Conservation (phyloP, 2,329 filamentous ascomycete genomes). For the Orbilia javanica region DNA sequence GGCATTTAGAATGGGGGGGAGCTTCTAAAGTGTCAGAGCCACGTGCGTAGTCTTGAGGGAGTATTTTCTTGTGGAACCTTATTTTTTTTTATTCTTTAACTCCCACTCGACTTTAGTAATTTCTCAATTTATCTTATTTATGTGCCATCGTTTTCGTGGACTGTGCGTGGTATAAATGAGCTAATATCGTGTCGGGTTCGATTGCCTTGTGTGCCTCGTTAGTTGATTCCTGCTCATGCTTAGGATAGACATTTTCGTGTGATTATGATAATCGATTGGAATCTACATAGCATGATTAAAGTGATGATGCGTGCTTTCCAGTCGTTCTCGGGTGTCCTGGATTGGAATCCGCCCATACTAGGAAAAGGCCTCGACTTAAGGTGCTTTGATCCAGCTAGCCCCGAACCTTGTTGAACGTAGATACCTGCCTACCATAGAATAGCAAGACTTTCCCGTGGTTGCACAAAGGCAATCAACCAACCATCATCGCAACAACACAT, state of each 20-base stretch:
- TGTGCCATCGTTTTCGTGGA: background rate
- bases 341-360: background rate
- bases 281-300: background rate
- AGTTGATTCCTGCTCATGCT: background rate
- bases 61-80: background rate
- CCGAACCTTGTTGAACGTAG: background rate
- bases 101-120: background rate
- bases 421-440: background rate
- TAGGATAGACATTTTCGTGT: background rate
- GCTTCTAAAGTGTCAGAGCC: no score
- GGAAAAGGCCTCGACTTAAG: background rate
- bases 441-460: background rate
- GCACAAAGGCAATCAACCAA: background rate
- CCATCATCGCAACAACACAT: background rate
- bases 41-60: background rate
- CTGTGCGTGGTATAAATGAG: background rate
- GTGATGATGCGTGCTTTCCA: background rate
- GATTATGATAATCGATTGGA: background rate
- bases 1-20: no score
- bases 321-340: background rate
- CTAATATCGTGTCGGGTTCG: background rate
- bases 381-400: background rate
- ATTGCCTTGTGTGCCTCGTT: no score
- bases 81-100: background rate
- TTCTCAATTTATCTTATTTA: constrained; percentile 1